Evolutionary conservation across 2,329 filamentous ascomycete species (phyloP).

Genomic region (Arthrobotrys musiformis): DNA sequence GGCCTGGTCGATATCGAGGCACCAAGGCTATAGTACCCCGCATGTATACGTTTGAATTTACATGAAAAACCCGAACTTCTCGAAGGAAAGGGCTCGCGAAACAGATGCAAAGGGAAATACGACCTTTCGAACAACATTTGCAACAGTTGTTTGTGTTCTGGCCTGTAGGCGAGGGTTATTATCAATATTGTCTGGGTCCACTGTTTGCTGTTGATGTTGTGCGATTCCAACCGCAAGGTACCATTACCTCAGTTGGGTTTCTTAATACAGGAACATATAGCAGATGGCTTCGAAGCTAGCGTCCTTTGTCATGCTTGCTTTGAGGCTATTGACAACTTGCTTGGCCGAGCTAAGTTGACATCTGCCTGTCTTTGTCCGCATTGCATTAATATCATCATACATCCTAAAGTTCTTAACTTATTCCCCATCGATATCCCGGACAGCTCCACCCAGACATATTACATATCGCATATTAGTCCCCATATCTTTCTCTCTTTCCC

Average conservation of each 20-base stretch:
- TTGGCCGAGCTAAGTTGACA: conserved; percentile 29
- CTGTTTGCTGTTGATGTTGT: conserved; percentile 17
- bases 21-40: not conserved
- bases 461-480: not conserved
- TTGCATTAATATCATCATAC: conserved; percentile 20
- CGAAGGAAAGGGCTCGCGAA: too few species aligned
- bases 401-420: conserved; percentile 11
- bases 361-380: conserved; percentile 19
- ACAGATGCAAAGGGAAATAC: not conserved
- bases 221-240: conserved; percentile 36
- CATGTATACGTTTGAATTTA: conserved; percentile 9
- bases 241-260: conserved; percentile 11
- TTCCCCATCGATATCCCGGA: not conserved
- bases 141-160: not conserved
- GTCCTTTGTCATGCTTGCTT: not conserved
- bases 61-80: not conserved
- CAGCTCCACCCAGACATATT: conserved; percentile 24
- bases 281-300: conserved; percentile 29
- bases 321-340: conserved; percentile 25
- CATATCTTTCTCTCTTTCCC: conserved; percentile 10
- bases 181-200: not conserved
- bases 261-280: conserved; percentile 51
- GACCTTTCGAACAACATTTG: conserved; percentile 17
- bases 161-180: not conserved
- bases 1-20: conserved; percentile 20